Conservation (phyloP, 2,329 filamentous ascomycete genomes). For the Tolypocladium pustulatum region DNA sequence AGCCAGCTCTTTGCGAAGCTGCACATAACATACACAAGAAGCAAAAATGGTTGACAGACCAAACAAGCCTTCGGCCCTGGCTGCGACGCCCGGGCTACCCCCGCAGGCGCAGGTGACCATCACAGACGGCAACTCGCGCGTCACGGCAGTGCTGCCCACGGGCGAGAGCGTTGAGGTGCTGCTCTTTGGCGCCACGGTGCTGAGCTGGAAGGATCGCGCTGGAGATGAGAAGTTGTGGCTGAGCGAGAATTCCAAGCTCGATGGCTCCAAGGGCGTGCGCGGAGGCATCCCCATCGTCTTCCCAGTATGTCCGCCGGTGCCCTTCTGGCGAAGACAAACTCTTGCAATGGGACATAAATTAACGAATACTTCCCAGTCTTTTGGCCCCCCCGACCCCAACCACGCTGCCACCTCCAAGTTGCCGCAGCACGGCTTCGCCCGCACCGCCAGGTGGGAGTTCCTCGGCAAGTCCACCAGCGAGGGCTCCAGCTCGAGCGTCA, state of each 20-base stretch:
- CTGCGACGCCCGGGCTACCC: constrained; percentile 61
- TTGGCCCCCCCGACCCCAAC: constrained; percentile 68
- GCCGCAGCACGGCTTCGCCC: constrained; percentile 90
- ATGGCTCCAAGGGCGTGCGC: constrained; percentile 81
- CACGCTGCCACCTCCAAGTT: constrained; percentile 70
- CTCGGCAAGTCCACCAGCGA: constrained; percentile 64
- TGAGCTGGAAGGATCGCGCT: constrained; percentile 78
- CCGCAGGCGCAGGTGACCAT: constrained; percentile 69
- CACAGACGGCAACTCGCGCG: constrained; percentile 57
- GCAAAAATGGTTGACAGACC: constrained; percentile 64
- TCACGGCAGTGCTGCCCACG: constrained; percentile 72
- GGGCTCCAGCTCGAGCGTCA: constrained; percentile 56
- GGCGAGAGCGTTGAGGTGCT: constrained; percentile 80
- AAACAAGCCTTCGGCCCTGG: constrained; percentile 71
- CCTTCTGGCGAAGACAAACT: neutral
- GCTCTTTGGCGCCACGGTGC: constrained; percentile 85
- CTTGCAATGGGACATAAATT: neutral
- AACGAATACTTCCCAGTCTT: constrained; percentile 46
- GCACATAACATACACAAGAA: neutral
- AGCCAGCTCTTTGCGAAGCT: neutral
- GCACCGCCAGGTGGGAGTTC: constrained; percentile 85
- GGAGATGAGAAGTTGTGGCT: constrained; percentile 80
- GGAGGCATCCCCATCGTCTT: constrained; percentile 91
- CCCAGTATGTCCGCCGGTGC: constrained; percentile 50
- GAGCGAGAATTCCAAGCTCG: constrained; percentile 67